Conservation (phyloP, 495 filamentous ascomycete species). For the Penicillium diatomitis region DNA sequence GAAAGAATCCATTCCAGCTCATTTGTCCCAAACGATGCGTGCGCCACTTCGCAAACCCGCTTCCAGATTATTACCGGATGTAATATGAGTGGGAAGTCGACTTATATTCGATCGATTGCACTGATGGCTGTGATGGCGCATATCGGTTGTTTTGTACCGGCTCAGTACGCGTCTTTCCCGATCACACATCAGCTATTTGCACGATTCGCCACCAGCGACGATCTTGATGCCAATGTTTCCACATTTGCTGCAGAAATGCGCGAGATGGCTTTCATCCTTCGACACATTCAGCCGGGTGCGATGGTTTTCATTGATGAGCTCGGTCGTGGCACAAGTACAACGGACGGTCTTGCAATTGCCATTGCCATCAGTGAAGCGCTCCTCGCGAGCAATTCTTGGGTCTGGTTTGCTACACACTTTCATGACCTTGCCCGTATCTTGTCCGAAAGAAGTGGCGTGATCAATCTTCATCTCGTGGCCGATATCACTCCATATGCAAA, state of each 20-base stretch:
- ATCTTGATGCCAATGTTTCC: slow-evolving; percentile 82
- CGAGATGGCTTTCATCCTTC: slow-evolving; percentile 86
- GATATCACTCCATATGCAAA: slow-evolving; percentile 42
- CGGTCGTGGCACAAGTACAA: slow-evolving; percentile 81
- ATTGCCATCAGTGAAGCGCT: slow-evolving; percentile 80
- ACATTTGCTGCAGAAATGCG: slow-evolving; percentile 94
- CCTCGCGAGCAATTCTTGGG: slow-evolving; percentile 60
- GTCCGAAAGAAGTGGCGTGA: slow-evolving; percentile 60
- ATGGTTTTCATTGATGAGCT: slow-evolving; percentile 89
- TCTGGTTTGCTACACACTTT: slow-evolving; percentile 95
- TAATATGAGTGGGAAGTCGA: slow-evolving; percentile 99
- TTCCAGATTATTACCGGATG: slow-evolving; percentile 94
- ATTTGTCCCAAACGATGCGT: slow-evolving; percentile 85
- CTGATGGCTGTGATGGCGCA: slow-evolving; percentile 88
- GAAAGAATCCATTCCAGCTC: slow-evolving; percentile 59
- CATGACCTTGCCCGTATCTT: slow-evolving; percentile 70
- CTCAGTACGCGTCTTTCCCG: slow-evolving; percentile 70
- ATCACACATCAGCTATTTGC: slow-evolving; percentile 80
- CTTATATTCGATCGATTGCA: slow-evolving; percentile 82
- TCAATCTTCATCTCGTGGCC: slow-evolving; percentile 73
- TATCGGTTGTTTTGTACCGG: slow-evolving; percentile 85
- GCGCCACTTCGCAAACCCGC: slow-evolving; percentile 63
- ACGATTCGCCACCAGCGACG: slow-evolving; percentile 76
- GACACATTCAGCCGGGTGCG: slow-evolving; percentile 63
- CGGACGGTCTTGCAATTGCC: slow-evolving; percentile 85